Conservation (phyloP, 2,329 filamentous ascomycete genomes). For the Penicillium sumatraense region DNA sequence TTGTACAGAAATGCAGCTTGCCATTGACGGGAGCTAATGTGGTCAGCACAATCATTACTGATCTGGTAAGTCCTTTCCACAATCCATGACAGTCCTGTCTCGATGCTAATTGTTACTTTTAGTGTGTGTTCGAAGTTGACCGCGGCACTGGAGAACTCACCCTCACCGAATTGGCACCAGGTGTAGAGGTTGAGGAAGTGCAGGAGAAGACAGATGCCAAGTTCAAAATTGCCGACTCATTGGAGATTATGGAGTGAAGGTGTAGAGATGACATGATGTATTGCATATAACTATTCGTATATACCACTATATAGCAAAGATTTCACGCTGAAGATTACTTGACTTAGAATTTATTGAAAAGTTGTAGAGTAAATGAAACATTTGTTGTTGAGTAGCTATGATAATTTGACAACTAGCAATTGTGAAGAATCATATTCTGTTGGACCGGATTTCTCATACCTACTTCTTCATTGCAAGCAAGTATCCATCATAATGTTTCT, state of each 20-base stretch:
- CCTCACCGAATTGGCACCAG: slow-evolving; percentile 71
- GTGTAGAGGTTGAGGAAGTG: slow-evolving; percentile 70
- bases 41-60: slow-evolving; percentile 75
- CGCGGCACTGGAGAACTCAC: slow-evolving; percentile 52
- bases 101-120: slow-evolving; percentile 42
- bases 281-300: neutral
- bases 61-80: slow-evolving; percentile 62
- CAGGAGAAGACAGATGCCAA: slow-evolving; percentile 71
- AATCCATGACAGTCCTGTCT: neutral
- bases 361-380: neutral
- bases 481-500: slow-evolving; percentile 5
- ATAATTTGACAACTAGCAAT: neutral
- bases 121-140: slow-evolving; percentile 77
- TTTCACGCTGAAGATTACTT: neutral
- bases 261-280: neutral
- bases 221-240: slow-evolving; percentile 64
- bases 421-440: neutral
- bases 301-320: too few relatives aligned
- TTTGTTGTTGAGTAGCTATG: neutral
- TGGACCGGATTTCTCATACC: too few relatives aligned
- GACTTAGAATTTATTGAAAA: neutral
- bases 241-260: slow-evolving; percentile 56
- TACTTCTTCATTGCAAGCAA: neutral
- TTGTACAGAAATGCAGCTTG: slow-evolving; percentile 66
- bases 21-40: slow-evolving; percentile 69